Base-by-base conservation (phyloP, 2,329 filamentous ascomycete species). In the Phialemonium atrogriseum region DNA sequence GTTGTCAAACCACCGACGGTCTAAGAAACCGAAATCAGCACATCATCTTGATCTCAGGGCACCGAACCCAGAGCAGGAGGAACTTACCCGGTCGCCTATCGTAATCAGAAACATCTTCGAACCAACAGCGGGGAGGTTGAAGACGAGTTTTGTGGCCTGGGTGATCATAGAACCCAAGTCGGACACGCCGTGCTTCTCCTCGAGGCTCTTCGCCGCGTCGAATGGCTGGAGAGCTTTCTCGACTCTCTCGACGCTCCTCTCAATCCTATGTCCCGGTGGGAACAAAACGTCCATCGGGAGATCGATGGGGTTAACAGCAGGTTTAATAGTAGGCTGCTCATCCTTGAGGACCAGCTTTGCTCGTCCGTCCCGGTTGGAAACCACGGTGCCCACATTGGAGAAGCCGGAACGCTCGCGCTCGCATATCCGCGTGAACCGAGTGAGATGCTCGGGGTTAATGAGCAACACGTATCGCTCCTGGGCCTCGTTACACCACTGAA, bases 41-140 rank as follows among this genome's bases (percentile, higher is more conserved):
- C n/a, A n/a, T n/a, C n/a, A n/a, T n/a, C n/a, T n/a, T n/a, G n/a
- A n/a, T n/a, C n/a, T n/a, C n/a, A n/a, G n/a, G n/a, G n/a, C n/a
- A n/a, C n/a, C n/a, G n/a, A n/a, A n/a, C n/a, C n/a, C n/a, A n/a
- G n/a, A n/a, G n/a, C n/a, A n/a, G n/a, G n/a, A n/a, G n/a, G n/a
- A n/a, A n/a, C n/a, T n/a, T n/a, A n/a, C n/a, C n/a, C 91, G 77
- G 56, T 96, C 91, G 30, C 84, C 88, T 44, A 96, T 98, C 2
- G 91, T 96, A 50, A 98, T 95, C 22, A 98, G 69, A 66, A 96
- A 98, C 14, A 82, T 87, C 60, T 96, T 96, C 14, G 88, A 95
- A n/a, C 87, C 89, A 14, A 96, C 91, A 2, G 88, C 75, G 13
- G 91, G 89, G 32, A 96, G 68, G 30, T 77, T 76, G 33, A 96